Base-by-base conservation (phyloP, 805 yeast species). In the Saturnispora quitensis region DNA sequence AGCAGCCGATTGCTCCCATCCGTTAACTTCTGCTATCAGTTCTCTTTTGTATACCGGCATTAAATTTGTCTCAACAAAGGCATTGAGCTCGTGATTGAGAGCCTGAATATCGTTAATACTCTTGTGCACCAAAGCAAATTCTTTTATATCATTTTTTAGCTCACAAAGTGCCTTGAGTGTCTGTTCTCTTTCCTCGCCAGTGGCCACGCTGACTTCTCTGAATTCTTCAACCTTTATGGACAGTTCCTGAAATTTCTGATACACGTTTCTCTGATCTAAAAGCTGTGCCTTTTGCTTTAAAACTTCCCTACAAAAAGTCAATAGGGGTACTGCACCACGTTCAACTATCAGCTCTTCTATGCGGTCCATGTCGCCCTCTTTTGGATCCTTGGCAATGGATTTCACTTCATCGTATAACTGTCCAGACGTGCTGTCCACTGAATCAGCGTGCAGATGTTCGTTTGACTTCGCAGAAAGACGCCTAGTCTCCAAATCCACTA, bases 231-330 rank as follows among this genome's bases (percentile, higher is more conserved):
- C 20, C 35, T 47, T 31, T 20, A 43, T 33, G 6, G 42, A 51
- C 9, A 4, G 25, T 22, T 1, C 15, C 17, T 25, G 45, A 52
- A 6, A 28, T n/a, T 6, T 33, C 6, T 6, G 31, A n/a, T 15
- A 40, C 3, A 36, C 36, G 6, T 46, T 8, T 17, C 40, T 31
- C n/a, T 55, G 50, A 10, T 43, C 18, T 17, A 45, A 24, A 20
- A 57, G 35, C 18, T 51, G 40, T 6, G 40, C 15, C 31, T 50
- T 51, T 44, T 56, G 54, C 4, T 36, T 40, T 4, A 53, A 31
- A 20, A 52, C 40, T 18, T 53, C 56, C 25, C 52, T 43, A 5
- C 57, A 49, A 24, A 48, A 54, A 2, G 56, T 50, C 1, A 57
- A 34, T 2, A 51, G 52, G 2, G 57, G 56, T 3, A 51, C 9